Evolutionary conservation across 192 early-diverging fungal species (phyloP).

Genomic region (Allomyces macrogynus): DNA sequence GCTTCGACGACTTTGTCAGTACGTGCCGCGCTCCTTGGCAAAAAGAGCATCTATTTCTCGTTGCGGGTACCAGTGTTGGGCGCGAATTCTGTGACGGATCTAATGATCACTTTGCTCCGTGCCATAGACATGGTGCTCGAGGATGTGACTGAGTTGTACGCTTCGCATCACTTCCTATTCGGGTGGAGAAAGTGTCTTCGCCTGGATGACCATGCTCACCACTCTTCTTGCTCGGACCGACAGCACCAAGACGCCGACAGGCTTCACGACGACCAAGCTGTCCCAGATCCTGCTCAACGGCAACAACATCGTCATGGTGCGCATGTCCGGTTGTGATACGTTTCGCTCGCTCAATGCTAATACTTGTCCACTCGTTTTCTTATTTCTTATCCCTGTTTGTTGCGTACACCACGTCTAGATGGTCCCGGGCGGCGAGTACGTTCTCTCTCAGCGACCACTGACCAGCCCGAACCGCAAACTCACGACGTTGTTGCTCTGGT

Average conservation of each 20-base stretch:
- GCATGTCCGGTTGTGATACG: not conserved
- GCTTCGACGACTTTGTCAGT: constrained; percentile 98
- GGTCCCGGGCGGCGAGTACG: too few relatives aligned
- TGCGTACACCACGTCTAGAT: too few relatives aligned
- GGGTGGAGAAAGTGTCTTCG: too few relatives aligned
- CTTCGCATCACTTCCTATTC: constrained; percentile 2
- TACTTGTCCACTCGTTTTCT: too few relatives aligned
- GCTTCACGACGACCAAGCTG: constrained; percentile 15
- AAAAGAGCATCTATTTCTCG: not conserved
- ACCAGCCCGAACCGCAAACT: too few relatives aligned
- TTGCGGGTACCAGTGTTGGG: not conserved
- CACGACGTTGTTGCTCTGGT: too few relatives aligned
- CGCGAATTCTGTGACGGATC: not conserved
- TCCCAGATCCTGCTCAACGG: constrained; percentile 90
- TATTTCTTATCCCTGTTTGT: too few relatives aligned
- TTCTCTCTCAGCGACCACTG: too few relatives aligned
- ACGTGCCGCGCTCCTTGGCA: constrained; percentile 7
- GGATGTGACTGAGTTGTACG: constrained; percentile 85
- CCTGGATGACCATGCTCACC: not conserved
- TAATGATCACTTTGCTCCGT: not conserved
- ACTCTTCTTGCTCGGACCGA: too few relatives aligned
- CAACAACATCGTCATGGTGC: constrained; percentile 90
- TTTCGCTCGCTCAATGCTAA: too few relatives aligned
- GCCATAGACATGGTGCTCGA: constrained; percentile 79
- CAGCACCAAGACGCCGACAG: too few relatives aligned